Conservation (phyloP, 805 yeast species). For the Zygotorulaspora danielsina region DNA sequence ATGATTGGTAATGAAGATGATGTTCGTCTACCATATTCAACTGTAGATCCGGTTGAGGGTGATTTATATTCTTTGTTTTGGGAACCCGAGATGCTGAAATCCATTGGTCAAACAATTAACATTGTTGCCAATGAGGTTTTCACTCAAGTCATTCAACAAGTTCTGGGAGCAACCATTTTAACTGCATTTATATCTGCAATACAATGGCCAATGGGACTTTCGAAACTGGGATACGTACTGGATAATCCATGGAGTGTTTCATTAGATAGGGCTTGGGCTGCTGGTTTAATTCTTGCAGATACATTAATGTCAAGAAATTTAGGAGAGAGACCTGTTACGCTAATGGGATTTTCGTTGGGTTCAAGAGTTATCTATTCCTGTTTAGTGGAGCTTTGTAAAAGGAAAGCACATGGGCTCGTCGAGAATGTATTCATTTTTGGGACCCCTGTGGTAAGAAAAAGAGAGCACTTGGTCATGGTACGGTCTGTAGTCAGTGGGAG, state of each 20-base stretch:
- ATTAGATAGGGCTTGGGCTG: conserved; percentile 93
- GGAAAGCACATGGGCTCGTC: conserved; percentile 81
- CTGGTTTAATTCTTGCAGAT: conserved; percentile 88
- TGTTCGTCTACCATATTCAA: conserved; percentile 90
- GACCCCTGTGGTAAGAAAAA: conserved; percentile 75
- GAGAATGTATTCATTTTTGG: conserved; percentile 89
- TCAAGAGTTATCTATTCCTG: conserved; percentile 91
- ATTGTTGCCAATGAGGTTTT: conserved; percentile 92
- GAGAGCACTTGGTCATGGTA: conserved; percentile 72
- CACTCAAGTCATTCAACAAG: conserved; percentile 90
- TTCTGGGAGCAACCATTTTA: conserved; percentile 84
- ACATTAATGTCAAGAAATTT: conserved; percentile 80
- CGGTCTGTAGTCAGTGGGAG: conserved; percentile 85
- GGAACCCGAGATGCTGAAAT: conserved; percentile 97
- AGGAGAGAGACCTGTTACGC: conserved; percentile 87
- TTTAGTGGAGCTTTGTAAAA: conserved; percentile 73
- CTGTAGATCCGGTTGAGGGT: conserved; percentile 97
- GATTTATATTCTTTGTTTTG: conserved; percentile 86
- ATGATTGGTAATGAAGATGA: conserved; percentile 94
- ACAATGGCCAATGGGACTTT: conserved; percentile 85
- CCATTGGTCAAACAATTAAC: conserved; percentile 93
- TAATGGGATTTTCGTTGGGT: conserved; percentile 92
- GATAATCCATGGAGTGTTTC: conserved; percentile 99
- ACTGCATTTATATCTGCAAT: conserved; percentile 89
- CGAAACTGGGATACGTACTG: conserved; percentile 80